Percentiles rank a stretch among this genome's conserved stretches.
phyloP scores from a whole-genome alignment of 2,329 filamentous ascomycete genomes.

The Parastagonospora avenae region DNA sequence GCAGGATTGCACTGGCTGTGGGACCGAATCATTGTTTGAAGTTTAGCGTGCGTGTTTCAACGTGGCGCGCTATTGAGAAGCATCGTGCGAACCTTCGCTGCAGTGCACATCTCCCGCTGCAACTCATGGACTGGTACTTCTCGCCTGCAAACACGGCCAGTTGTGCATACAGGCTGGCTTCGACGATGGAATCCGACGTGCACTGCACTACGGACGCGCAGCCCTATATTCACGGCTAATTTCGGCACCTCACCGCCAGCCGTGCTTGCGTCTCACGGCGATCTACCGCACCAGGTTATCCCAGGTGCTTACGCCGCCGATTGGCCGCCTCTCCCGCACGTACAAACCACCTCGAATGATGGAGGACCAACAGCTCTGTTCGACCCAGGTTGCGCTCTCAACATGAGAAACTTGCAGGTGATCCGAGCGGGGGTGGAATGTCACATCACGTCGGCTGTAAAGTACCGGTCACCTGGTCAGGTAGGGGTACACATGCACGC shows the following conservation, averaged over 20 bases:
- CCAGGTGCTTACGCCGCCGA: slow-evolving; percentile 2
- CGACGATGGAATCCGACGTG: neutral
- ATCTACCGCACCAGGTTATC: slow-evolving; percentile 3
- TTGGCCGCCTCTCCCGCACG: too few relatives aligned
- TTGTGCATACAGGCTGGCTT: neutral
- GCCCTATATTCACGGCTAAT: slow-evolving; percentile 11
- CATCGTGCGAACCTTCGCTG: neutral
- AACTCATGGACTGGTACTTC: neutral
- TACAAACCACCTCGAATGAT: slow-evolving; percentile 17
- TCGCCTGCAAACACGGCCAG: neutral
- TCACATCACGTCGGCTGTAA: slow-evolving; percentile 8
- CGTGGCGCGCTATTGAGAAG: neutral
- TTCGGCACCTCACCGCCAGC: slow-evolving; percentile 21
- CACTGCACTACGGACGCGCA: neutral
- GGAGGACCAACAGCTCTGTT: slow-evolving; percentile 17
- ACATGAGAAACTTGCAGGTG: slow-evolving; percentile 7
- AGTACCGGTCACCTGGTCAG: neutral
- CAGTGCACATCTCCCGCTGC: neutral
- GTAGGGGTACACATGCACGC: slow-evolving; percentile 3
- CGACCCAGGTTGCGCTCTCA: neutral
- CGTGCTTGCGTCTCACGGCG: slow-evolving; percentile 9
- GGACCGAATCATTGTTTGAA: slow-evolving; percentile 20
- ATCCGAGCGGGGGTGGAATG: slow-evolving; percentile 12
- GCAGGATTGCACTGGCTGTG: slow-evolving; percentile 10
- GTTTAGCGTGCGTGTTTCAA: slow-evolving; percentile 6